Conservation (phyloP, 805 yeast genomes). For the Hermanozyma aechmeae region DNA sequence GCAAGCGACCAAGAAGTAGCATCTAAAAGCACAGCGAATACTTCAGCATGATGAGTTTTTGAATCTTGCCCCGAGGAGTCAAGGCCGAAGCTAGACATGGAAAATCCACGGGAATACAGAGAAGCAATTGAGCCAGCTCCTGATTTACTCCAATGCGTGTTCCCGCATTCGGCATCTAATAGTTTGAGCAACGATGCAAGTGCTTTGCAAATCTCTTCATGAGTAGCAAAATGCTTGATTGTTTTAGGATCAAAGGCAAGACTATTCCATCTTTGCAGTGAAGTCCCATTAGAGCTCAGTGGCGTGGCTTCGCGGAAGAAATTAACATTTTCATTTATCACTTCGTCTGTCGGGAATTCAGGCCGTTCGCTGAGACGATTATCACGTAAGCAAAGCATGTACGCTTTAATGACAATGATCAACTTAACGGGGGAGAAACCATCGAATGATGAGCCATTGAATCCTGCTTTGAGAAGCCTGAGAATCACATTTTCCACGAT, state of each 20-base stretch:
- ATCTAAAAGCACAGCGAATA: conserved; percentile 63
- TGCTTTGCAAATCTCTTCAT: conserved; percentile 61
- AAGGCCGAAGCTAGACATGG: conserved; percentile 28
- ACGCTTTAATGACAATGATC: conserved; percentile 61
- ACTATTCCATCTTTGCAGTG: conserved; percentile 12
- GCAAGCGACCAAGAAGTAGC: conserved; percentile 58
- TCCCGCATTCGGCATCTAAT: conserved; percentile 48
- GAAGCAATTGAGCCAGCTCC: too few species aligned
- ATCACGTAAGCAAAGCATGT: conserved; percentile 62
- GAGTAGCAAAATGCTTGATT: conserved; percentile 41
- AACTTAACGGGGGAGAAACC: conserved; percentile 60
- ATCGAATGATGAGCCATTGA: conserved; percentile 53
- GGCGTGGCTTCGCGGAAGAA: too few species aligned
- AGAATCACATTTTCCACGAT: conserved; percentile 69
- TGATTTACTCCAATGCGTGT: conserved; percentile 28
- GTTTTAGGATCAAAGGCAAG: conserved; percentile 33
- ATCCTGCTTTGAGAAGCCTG: conserved; percentile 56
- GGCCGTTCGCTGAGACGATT: conserved; percentile 50
- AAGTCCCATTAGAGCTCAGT: not conserved
- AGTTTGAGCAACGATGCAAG: conserved; percentile 47
- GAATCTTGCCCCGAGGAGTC: conserved; percentile 25
- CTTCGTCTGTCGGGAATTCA: conserved; percentile 58
- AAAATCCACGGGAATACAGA: too few species aligned
- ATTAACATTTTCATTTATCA: conserved; percentile 12
- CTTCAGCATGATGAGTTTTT: conserved; percentile 38